Conservation (phyloP, 2,329 filamentous ascomycete genomes). For the Tolypocladium inflatum region DNA sequence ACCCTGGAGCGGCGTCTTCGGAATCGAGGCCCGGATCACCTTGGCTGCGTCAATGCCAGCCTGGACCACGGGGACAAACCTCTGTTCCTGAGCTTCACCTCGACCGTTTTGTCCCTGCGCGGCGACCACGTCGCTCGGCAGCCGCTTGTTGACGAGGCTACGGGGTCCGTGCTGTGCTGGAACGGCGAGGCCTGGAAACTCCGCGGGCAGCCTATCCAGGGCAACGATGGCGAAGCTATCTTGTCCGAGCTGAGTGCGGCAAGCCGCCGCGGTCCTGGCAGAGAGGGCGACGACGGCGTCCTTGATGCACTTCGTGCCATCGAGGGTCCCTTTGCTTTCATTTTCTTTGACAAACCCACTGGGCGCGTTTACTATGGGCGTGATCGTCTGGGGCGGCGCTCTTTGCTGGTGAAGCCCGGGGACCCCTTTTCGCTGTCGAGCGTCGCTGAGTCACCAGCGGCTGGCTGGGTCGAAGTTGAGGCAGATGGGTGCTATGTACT, state of each 20-base stretch:
- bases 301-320: constrained; percentile 49
- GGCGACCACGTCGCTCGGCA: constrained; percentile 63
- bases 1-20: constrained; percentile 35
- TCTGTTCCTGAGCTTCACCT: constrained; percentile 54
- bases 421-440: constrained; percentile 57
- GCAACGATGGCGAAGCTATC: constrained; percentile 71
- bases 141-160: constrained; percentile 52
- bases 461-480: constrained; percentile 68
- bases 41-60: constrained; percentile 30
- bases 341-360: constrained; percentile 61
- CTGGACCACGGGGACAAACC: constrained; percentile 12
- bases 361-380: constrained; percentile 69
- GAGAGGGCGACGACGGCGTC: constrained; percentile 20
- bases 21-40: constrained; percentile 52
- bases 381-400: constrained; percentile 80
- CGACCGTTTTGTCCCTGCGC: constrained; percentile 85
- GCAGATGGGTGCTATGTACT: constrained; percentile 73
- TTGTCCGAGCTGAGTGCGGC: constrained; percentile 48
- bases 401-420: constrained; percentile 55
- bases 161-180: constrained; percentile 75
- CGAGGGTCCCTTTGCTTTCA: constrained; percentile 81
- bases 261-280: constrained; percentile 14
- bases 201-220: constrained; percentile 42
- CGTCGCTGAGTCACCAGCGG: constrained; percentile 44
- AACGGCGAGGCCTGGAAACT: constrained; percentile 94